These are phyloP conservation scores for Lipomyces sp. DNA, from an alignment of 805 yeast species.

Conservation along the genomic window DNA sequence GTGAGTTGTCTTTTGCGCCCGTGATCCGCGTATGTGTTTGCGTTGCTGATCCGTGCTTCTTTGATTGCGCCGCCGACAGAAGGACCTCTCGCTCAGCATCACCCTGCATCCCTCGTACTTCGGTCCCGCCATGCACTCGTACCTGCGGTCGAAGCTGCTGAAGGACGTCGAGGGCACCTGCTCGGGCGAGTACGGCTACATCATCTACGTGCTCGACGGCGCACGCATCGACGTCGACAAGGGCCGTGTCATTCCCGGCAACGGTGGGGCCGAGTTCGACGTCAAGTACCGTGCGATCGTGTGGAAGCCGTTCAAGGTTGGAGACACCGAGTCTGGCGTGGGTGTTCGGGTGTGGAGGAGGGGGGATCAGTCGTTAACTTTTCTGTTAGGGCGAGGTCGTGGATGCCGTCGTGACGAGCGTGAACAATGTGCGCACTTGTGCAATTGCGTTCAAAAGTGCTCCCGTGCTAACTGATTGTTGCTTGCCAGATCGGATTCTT, in stretches of 20 bases:
- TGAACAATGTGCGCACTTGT: constrained; percentile 51
- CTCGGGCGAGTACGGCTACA: constrained; percentile 97
- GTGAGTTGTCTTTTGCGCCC: constrained; percentile 9
- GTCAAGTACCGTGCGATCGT: constrained; percentile 95
- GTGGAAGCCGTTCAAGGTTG: constrained; percentile 88
- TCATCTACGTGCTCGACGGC: constrained; percentile 91
- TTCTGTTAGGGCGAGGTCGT: constrained; percentile 92
- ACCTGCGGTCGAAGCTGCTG: constrained; percentile 78
- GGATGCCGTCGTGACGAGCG: constrained; percentile 92
- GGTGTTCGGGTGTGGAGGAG: not conserved
- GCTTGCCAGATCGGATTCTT: constrained; percentile 72
- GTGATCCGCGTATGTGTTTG: too few species aligned
- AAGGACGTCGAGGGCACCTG: constrained; percentile 98
- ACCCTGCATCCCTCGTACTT: constrained; percentile 96
- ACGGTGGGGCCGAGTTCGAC: constrained; percentile 93
- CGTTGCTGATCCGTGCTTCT: not conserved
- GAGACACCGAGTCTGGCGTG: not conserved
- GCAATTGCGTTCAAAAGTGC: not conserved
- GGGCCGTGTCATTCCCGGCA: constrained; percentile 84
- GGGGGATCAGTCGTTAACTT: too few species aligned
- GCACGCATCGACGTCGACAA: constrained; percentile 93
- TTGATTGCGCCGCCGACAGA: constrained; percentile 44
- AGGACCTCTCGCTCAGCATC: constrained; percentile 85
- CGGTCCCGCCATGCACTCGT: constrained; percentile 97
- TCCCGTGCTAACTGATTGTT: not conserved